Evolutionary conservation across 139 green algal species (phyloP), one percentile per base, ranked within the genome.

Genomic region (Chlamydomonas incerta): DNA sequence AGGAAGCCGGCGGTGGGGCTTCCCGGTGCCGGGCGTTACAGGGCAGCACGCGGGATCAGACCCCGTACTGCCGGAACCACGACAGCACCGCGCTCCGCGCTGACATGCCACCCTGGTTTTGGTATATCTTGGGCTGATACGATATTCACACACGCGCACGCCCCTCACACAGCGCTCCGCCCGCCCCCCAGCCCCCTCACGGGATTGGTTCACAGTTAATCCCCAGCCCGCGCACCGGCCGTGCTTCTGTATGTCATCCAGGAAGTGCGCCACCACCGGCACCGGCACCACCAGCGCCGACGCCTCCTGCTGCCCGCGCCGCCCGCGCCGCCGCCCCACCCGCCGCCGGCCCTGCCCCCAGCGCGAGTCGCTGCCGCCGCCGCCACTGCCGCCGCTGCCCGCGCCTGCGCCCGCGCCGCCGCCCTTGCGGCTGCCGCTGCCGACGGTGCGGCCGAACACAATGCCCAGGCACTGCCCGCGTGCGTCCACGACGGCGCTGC

Each of bases 291-390:
- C 62, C 41, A 46, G 65, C 63, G 77, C 77, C 3, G 24, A 35
- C 17, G 77, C 77, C 63, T 83, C 77, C 23, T 21, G 34, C 41
- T 34, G n/a, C 4, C 77, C 77, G 13, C 77, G 29, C 41, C 62
- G 29, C 9, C 63, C 46, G 35, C 77, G 41, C 41, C 63, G 41
- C 6, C 41, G 28, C 34, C 55, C 67, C 84, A 67, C 57, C 31
- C 55, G 68, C 74, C 72, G 67, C 68, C 68, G 67, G 18, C 82
- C 57, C 72, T 72, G 46, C 29, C 76, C 73, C 83, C 76, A 68
- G 62, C 72, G 57, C 52, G 37, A 74, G 34, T 29, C 47, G 31
- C 62, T 47, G 26, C 20, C 66, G 41, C 33, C 67, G 13, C 52
- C 65, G 11, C 52, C 52, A 24, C 66, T 62, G 35, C 76, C 52